Conservation (phyloP, 768 basidiomycete genomes). For the Sporobolomyces roseus region DNA sequence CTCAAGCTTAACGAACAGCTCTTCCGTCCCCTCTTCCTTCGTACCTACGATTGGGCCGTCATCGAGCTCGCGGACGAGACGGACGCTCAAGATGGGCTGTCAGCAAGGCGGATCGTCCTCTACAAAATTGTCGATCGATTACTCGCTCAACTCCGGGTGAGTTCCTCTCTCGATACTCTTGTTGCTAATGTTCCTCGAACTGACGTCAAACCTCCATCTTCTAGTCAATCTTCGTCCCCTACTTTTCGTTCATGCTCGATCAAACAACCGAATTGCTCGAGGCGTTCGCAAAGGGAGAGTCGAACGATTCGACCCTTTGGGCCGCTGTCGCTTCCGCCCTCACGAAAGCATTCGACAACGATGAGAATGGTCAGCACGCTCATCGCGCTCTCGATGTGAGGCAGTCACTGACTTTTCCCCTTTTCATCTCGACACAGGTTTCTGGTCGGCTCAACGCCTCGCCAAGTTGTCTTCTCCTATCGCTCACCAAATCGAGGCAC, state of each 20-base stretch:
- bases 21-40: conserved; percentile 87
- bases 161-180: conserved; percentile 27
- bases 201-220: conserved; percentile 4
- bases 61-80: conserved; percentile 52
- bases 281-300: conserved; percentile 51
- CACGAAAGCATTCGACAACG: conserved; percentile 65
- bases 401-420: neutral
- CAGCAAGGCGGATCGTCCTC: conserved; percentile 64
- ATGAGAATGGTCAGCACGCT: conserved; percentile 64
- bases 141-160: conserved; percentile 82
- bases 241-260: conserved; percentile 71
- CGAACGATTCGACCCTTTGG: conserved; percentile 59
- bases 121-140: conserved; percentile 68
- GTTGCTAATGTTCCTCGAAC: neutral
- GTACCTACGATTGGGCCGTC: conserved; percentile 92
- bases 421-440: conserved; percentile 56
- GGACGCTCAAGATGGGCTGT: conserved; percentile 49
- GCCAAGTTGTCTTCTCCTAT: conserved; percentile 60
- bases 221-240: conserved; percentile 82
- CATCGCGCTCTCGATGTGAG: neutral
- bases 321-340: conserved; percentile 60
- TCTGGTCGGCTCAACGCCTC: conserved; percentile 83
- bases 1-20: conserved; percentile 86
- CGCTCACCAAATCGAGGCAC: conserved; percentile 60
- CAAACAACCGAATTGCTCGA: conserved; percentile 65